Evolutionary conservation across 495 filamentous ascomycete genomes (phyloP).

Genomic region (Penicillium argentinense): DNA sequence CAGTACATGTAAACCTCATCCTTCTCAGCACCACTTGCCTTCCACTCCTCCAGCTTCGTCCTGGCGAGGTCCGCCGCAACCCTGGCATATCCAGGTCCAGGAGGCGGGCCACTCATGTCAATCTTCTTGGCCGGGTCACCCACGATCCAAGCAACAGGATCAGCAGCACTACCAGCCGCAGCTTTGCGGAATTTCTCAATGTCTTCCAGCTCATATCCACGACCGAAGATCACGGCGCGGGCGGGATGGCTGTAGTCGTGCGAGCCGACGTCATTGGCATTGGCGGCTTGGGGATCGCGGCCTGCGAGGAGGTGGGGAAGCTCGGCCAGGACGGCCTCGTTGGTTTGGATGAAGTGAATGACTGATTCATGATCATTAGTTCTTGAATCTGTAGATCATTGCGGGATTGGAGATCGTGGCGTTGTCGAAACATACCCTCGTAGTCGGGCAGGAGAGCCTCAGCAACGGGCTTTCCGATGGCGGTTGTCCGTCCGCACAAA

Average conservation of each 20-base stretch:
- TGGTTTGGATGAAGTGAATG: constrained; percentile 27
- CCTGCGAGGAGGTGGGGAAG: constrained; percentile 30
- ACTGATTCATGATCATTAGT: constrained; percentile 12
- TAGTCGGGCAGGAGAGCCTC: constrained; percentile 27
- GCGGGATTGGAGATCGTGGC: background rate
- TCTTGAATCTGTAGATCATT: constrained; percentile 3
- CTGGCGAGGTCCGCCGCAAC: constrained; percentile 6
- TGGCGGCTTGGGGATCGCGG: constrained; percentile 19
- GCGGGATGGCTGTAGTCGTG: constrained; percentile 28
- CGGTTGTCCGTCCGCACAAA: constrained; percentile 21
- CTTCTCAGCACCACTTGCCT: constrained; percentile 7
- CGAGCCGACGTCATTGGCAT: constrained; percentile 26
- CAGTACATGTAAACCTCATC: constrained; percentile 18
- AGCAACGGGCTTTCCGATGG: constrained; percentile 27
- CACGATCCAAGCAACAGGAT: constrained; percentile 17
- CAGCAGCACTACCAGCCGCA: constrained; percentile 1
- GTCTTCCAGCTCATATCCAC: constrained; percentile 19
- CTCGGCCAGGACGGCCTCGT: constrained; percentile 20
- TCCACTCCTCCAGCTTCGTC: constrained; percentile 12
- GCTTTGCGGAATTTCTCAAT: constrained; percentile 15
- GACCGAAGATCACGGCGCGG: constrained; percentile 34
- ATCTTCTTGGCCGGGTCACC: constrained; percentile 14
- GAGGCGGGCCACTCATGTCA: constrained; percentile 4
- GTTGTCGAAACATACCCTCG: constrained; percentile 25
- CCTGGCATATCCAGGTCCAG: constrained; percentile 15